These are phyloP conservation scores for Suillus clintonianus DNA, from an alignment of 768 basidiomycete genomes.

Conservation along the genomic window DNA sequence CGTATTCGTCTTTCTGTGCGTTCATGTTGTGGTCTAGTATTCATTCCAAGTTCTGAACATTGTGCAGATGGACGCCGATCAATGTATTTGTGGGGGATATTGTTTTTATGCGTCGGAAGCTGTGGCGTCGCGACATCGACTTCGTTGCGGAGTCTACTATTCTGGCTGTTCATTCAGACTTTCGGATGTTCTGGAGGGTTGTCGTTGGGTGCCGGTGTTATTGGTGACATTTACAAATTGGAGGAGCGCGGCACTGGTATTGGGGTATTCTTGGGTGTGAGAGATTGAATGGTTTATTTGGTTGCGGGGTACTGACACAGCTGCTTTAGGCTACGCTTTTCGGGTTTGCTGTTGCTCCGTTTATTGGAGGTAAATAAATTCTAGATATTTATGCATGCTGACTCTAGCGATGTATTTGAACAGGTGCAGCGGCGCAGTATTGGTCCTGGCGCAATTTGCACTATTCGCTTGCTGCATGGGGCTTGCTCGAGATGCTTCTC, in stretches of 20 bases:
- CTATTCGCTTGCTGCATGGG: constrained; percentile 39
- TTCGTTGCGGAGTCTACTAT: constrained; percentile 49
- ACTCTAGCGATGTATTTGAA: not conserved
- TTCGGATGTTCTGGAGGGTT: constrained; percentile 56
- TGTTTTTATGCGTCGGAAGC: constrained; percentile 55
- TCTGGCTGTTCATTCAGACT: constrained; percentile 61
- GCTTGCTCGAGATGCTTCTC: constrained; percentile 37
- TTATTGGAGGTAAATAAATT: constrained; percentile 45
- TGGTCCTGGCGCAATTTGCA: constrained; percentile 64
- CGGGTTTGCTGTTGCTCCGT: constrained; percentile 58
- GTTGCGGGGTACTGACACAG: not conserved
- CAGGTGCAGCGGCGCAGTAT: constrained; percentile 51
- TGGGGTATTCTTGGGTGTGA: constrained; percentile 53
- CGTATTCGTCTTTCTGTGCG: constrained; percentile 47
- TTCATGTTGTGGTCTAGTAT: constrained; percentile 15
- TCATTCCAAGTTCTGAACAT: not conserved
- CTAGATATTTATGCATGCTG: not conserved
- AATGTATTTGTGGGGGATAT: constrained; percentile 57
- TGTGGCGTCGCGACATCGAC: constrained; percentile 53
- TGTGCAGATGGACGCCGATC: constrained; percentile 59
- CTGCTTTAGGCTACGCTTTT: constrained; percentile 42
- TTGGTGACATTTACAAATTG: constrained; percentile 60
- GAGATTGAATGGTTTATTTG: constrained; percentile 1
- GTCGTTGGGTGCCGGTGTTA: constrained; percentile 55
- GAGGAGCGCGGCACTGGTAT: constrained; percentile 59